Evolutionary conservation across 2,329 filamentous ascomycete species (phyloP), one percentile per base, ranked within the genome.

Genomic region (Pseudocercospora ulei): DNA sequence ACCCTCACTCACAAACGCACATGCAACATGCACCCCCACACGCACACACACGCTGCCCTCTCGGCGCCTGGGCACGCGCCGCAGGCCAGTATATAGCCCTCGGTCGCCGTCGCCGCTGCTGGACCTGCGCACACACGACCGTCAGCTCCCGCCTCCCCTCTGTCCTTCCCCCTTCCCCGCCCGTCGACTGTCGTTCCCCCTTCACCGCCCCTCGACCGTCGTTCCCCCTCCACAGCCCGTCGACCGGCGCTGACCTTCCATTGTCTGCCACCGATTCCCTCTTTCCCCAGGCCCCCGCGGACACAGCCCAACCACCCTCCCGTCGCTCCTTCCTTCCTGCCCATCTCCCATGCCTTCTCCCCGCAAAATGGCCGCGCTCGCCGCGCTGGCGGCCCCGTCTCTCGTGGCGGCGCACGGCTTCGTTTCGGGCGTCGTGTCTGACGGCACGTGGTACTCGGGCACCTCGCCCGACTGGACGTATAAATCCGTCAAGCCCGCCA

Each of bases 401-500:
- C 57, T 59, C 25, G 64, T 62, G 39, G 53, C 61, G 35, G 66
- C 65, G 35, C 67, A 70, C 55, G 67, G 67, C 22, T 60, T 56
- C 30, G 61, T 68, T 35, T 56, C 49, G 4, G 60, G 63, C 43
- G 57, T 69, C 36, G 60, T 65, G 37, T 62, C 68, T 35, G 65
- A 68, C 46, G 69, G 68, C 35, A 54, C 56, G n/a, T 66, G 60
- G 48, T 67, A 66, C 51, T 50, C 59, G 38, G 62, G 65, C 42
- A 62, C 62, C 62, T 44, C 59, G 50, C 35, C 60, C 58, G 12
- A 45, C 38, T 63, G 61, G 12, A 66, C 70, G 34, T 76, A 62
- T 53, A 75, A 72, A 17, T 71, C 65, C 48, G 75, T 71, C 5
- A 76, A 72, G 3, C 68, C 67, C 1, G 67, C 64, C 29, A 76